A percentile compares a stretch with the other conserved stretches of the same genome.
Conservation (phyloP, 345 rosid species). For the Diplotaxis tenuifolia region DNA sequence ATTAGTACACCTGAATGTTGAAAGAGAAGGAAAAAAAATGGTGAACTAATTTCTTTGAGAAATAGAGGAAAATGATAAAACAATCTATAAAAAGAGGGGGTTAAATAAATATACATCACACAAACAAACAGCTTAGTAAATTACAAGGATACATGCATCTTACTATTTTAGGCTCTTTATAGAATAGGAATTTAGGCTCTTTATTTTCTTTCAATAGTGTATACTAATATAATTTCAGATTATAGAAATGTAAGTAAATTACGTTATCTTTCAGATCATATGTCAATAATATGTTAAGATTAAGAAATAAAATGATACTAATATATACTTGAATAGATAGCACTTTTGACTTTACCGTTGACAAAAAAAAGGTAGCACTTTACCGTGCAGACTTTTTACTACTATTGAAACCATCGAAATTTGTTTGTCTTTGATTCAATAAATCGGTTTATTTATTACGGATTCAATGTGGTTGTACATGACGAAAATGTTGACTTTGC, state of each 20-base stretch:
- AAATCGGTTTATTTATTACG: neutral
- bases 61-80: neutral
- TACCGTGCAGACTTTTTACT: neutral
- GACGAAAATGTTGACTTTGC: neutral
- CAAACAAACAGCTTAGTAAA: neutral
- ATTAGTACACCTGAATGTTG: neutral
- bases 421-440: neutral
- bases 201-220: neutral
- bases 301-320: too few species aligned
- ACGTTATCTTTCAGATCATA: too few species aligned
- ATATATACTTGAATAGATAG: too few species aligned
- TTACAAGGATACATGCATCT: neutral
- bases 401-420: neutral
- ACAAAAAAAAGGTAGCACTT: neutral
- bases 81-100: neutral
- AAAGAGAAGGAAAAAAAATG: neutral
- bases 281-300: neutral
- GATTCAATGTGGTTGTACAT: neutral
- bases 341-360: too few species aligned
- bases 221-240: neutral
- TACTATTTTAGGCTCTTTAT: too few species aligned
- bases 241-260: neutral
- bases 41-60: neutral
- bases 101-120: neutral
- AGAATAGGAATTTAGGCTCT: neutral